Percentiles rank a stretch among this genome's conserved stretches.
phyloP scores from a whole-genome alignment of 164 flowering plant genomes.

The Umbellularia californica region DNA sequence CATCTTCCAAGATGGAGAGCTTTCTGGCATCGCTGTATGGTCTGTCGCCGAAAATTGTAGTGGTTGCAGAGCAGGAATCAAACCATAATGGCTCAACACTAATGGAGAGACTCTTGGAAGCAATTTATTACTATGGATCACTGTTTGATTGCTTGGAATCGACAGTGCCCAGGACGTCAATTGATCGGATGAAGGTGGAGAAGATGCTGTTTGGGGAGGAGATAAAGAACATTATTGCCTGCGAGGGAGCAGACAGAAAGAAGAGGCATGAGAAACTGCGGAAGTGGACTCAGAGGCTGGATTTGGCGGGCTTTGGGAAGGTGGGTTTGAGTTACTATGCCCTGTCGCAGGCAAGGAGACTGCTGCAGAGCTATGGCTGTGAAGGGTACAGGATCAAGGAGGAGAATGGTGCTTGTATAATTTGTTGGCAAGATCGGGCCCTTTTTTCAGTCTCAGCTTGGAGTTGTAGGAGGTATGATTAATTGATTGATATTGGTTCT shows the following conservation, averaged over 20 bases:
- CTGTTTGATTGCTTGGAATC: slow-evolving; percentile 79
- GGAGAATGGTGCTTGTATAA: slow-evolving; percentile 58
- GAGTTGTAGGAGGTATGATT: slow-evolving; percentile 62
- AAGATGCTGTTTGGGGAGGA: slow-evolving; percentile 71
- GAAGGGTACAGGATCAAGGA: slow-evolving; percentile 66
- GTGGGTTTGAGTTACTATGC: slow-evolving; percentile 58
- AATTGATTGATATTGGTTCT: slow-evolving; percentile 8
- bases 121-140: slow-evolving; percentile 62
- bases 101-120: slow-evolving; percentile 64
- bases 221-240: slow-evolving; percentile 72
- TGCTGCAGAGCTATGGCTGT: slow-evolving; percentile 54
- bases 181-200: slow-evolving; percentile 63
- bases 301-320: slow-evolving; percentile 53
- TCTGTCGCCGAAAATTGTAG: slow-evolving; percentile 68
- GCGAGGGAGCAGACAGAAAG: slow-evolving; percentile 70
- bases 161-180: slow-evolving; percentile 44
- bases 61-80: slow-evolving; percentile 73
- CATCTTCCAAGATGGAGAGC: slow-evolving; percentile 45
- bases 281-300: slow-evolving; percentile 64
- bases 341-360: slow-evolving; percentile 50
- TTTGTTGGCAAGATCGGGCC: slow-evolving; percentile 78
- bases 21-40: slow-evolving; percentile 54
- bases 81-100: slow-evolving; percentile 54
- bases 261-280: slow-evolving; percentile 80
- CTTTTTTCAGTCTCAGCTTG: slow-evolving; percentile 73